phyloP scores from a whole-genome alignment of 176 grass and related monocot genomes.

The Avena atlantica region DNA sequence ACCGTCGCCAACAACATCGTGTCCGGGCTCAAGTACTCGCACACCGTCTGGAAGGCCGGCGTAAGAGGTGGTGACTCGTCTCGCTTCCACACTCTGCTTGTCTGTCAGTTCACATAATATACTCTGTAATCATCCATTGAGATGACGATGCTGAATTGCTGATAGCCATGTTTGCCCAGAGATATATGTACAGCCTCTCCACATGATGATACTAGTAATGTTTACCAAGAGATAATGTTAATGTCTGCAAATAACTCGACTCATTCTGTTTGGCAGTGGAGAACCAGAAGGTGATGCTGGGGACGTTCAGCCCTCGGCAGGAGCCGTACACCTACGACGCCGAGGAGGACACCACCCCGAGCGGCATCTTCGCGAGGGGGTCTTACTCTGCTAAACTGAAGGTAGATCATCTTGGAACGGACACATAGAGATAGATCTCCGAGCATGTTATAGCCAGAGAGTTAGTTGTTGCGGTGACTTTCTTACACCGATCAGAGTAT shows the following conservation, averaged over 20 bases:
- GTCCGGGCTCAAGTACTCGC: slow-evolving; percentile 81
- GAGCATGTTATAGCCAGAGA: no score
- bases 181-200: no score
- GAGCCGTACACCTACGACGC: slow-evolving; percentile 71
- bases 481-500: background rate
- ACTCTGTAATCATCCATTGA: no score
- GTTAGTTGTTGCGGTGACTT: no score
- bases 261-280: slow-evolving; percentile 58
- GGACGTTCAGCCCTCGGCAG: slow-evolving; percentile 79
- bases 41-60: slow-evolving; percentile 83
- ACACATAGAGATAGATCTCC: background rate
- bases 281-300: slow-evolving; percentile 81
- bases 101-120: background rate
- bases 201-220: no score
- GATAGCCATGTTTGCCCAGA: no score
- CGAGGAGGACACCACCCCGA: slow-evolving; percentile 76
- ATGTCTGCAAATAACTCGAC: background rate
- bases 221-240: background rate
- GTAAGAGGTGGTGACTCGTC: slow-evolving; percentile 72
- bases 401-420: slow-evolving; percentile 34
- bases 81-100: background rate
- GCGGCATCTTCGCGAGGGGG: slow-evolving; percentile 76
- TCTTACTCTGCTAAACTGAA: slow-evolving; percentile 77
- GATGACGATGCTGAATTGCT: no score
- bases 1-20: slow-evolving; percentile 82